phyloP scores from a whole-genome alignment of 805 yeast species.

The Candida methanosorbosa region DNA sequence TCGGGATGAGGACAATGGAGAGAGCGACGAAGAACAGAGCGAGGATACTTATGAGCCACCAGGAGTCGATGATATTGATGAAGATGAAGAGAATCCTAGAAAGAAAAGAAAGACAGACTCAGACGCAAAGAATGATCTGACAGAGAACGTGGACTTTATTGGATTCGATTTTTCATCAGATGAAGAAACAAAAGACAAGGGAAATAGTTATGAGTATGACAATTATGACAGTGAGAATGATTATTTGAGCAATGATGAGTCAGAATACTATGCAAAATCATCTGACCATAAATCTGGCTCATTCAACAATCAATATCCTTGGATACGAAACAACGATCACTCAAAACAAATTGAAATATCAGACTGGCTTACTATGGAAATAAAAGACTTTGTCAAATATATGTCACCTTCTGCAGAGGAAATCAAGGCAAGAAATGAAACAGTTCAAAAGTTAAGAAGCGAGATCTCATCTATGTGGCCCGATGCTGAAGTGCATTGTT shows the following conservation, averaged over 20 bases:
- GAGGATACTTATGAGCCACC: too few relatives aligned
- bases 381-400: slow-evolving; percentile 74
- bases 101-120: not conserved
- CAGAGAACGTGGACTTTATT: slow-evolving; percentile 43
- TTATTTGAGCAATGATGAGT: slow-evolving; percentile 37
- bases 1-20: not conserved
- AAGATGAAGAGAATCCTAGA: not conserved
- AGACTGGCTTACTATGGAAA: slow-evolving; percentile 82
- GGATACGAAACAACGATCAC: slow-evolving; percentile 76
- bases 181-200: slow-evolving; percentile 24
- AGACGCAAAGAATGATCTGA: slow-evolving; percentile 19
- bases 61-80: not conserved
- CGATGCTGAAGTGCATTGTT: slow-evolving; percentile 70
- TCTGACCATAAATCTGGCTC: slow-evolving; percentile 16
- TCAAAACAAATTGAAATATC: slow-evolving; percentile 68
- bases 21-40: not conserved
- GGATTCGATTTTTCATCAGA: slow-evolving; percentile 45
- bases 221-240: slow-evolving; percentile 26
- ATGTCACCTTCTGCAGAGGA: slow-evolving; percentile 79
- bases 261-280: slow-evolving; percentile 19
- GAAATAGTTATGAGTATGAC: slow-evolving; percentile 22
- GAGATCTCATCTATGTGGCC: slow-evolving; percentile 59
- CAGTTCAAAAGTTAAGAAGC: slow-evolving; percentile 50
- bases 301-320: slow-evolving; percentile 43
- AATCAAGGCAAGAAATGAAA: slow-evolving; percentile 53